A percentile compares a stretch with the other conserved stretches of the same genome.
phyloP scores from a whole-genome alignment of 208 protist genomes.

The Leptomonas seymouri region DNA sequence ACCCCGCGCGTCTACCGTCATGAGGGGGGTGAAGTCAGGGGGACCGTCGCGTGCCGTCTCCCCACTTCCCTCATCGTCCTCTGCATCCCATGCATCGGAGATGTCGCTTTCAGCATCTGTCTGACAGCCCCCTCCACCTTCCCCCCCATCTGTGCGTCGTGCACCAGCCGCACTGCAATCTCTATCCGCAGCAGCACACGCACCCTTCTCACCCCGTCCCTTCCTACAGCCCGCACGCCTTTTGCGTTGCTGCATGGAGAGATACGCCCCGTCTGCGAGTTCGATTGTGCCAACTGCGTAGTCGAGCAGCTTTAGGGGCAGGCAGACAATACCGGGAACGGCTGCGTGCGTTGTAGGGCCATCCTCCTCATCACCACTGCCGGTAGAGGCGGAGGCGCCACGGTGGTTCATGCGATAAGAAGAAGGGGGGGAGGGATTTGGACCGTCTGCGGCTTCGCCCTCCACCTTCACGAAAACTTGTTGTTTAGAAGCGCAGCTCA shows the following conservation, averaged over 20 bases:
- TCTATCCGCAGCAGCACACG: neutral
- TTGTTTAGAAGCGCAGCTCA: neutral
- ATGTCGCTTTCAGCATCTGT: neutral
- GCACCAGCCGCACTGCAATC: neutral
- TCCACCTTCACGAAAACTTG: neutral
- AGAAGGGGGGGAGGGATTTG: neutral
- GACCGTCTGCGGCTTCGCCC: neutral
- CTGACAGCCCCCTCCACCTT: neutral
- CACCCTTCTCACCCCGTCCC: neutral
- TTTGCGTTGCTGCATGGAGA: slow-evolving; percentile 1
- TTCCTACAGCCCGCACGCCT: neutral
- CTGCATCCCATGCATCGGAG: neutral
- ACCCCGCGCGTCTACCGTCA: slow-evolving; percentile 23
- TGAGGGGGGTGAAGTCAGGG: neutral
- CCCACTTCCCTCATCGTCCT: slow-evolving; percentile 6
- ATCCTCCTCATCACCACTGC: neutral
- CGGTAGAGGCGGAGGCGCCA: neutral
- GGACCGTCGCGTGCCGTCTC: neutral
- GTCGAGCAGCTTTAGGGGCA: slow-evolving; percentile 24
- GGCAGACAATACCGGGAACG: slow-evolving; percentile 2
- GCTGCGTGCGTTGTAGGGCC: neutral
- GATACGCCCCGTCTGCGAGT: slow-evolving; percentile 12
- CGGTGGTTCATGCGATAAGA: neutral
- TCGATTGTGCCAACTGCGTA: slow-evolving; percentile 25
- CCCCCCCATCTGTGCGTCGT: neutral